phyloP scores from a whole-genome alignment of 202 grass and related monocot species.

The Digitaria exilis region DNA sequence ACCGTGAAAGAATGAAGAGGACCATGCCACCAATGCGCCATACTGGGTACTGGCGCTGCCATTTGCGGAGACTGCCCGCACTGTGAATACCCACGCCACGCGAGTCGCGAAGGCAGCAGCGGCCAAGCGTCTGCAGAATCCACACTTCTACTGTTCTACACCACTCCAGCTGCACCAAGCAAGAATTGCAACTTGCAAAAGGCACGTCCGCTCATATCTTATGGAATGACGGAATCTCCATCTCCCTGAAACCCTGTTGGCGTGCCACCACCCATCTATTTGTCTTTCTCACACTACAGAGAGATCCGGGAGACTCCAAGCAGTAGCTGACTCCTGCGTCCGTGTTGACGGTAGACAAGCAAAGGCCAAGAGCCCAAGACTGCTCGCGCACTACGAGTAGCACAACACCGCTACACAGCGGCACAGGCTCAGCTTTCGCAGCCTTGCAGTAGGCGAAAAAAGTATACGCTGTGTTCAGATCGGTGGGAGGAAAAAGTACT shows the following conservation, averaged over 20 bases:
- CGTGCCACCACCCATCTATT: not conserved
- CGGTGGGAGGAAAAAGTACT: no score
- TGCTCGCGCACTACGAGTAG: not conserved
- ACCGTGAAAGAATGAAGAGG: not conserved
- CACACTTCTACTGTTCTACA: conserved; percentile 3
- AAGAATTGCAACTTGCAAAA: conserved; percentile 7
- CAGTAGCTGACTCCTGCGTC: not conserved
- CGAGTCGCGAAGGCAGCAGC: no score
- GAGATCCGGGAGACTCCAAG: not conserved
- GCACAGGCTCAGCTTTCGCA: no score
- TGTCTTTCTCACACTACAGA: not conserved
- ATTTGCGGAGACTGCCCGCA: not conserved
- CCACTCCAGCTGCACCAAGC: not conserved
- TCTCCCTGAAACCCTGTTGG: not conserved
- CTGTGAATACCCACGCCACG: not conserved
- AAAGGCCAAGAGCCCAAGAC: not conserved
- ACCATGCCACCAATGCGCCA: not conserved
- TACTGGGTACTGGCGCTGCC: not conserved
- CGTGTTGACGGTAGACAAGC: not conserved
- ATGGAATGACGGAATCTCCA: conserved; percentile 13
- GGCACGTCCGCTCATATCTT: not conserved
- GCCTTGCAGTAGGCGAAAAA: no score
- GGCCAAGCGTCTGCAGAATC: no score
- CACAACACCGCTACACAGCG: not conserved
- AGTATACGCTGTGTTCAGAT: no score